phyloP scores from a whole-genome alignment of 192 early-diverging fungal genomes.

The Gonapodya sp. region DNA sequence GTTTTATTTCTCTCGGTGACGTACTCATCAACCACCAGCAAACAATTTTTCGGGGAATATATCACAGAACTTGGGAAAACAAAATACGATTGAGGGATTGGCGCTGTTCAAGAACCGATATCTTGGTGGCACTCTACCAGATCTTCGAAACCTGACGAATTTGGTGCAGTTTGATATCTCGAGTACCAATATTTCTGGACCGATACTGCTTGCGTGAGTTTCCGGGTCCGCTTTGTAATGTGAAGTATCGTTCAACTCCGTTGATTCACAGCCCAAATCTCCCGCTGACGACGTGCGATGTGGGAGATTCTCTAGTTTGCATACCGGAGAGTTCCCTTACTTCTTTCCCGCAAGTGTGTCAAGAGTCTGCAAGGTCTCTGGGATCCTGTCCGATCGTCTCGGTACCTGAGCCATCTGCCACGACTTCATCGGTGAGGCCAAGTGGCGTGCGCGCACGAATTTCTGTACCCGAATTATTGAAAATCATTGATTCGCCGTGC shows the following conservation, averaged over 20 bases:
- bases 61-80: neutral
- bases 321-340: neutral
- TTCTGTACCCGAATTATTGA: too few relatives aligned
- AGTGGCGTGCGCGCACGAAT: too few relatives aligned
- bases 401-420: too few relatives aligned
- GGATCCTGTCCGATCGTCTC: neutral
- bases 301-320: neutral
- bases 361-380: neutral
- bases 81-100: neutral
- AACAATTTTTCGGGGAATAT: neutral
- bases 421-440: too few relatives aligned
- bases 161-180: neutral
- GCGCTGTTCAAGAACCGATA: neutral
- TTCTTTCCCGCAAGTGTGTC: neutral
- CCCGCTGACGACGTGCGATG: neutral
- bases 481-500: too few relatives aligned
- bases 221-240: too few relatives aligned
- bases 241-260: too few relatives aligned
- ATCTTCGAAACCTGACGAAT: neutral
- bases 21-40: too few relatives aligned
- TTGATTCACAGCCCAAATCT: too few relatives aligned
- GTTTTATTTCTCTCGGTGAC: too few relatives aligned
- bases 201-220: neutral
- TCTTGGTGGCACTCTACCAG: neutral
- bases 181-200: neutral